Base-by-base conservation (phyloP, 768 basidiomycete genomes). In the Sarcodon sp. region DNA sequence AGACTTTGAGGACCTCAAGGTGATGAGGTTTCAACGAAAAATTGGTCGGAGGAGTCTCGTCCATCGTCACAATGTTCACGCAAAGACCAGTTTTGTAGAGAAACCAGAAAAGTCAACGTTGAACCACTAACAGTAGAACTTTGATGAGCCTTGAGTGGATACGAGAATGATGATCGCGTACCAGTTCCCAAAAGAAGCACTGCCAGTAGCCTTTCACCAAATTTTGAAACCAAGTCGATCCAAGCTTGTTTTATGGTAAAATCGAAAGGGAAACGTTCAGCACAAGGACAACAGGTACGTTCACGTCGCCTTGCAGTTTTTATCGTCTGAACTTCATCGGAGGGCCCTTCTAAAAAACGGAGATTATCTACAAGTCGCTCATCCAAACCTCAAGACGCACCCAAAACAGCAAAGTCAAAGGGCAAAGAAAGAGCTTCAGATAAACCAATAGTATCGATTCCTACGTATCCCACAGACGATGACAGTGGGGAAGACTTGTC, bases 21-120 rank as follows among this genome's bases (percentile, higher is more conserved):
- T 91, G 88, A 55, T 90, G 87, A 1, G 87, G 85, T 47, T 79
- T 71, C 31, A 90, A 69, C 48, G 78, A 69, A 62, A 86, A 81
- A 46, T 78, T 74, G 6, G 74, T 72, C 1, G 81, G 79, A 7
- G 80, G 77, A 16, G 70, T 67, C 33, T 75, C 73, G 63, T 71
- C 70, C 63, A 72, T 55, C 36, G 56, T 57, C 44, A 48, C 47
- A 35, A 44, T 35, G 44, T 45, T 45, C 43, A 35, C 36, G 27
- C 21, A 27, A 27, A 27, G 21, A 27, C 21, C 21, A 27, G 21
- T 4, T 27, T n/a, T 44, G 47, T 11, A 21, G 50, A 47, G 18
- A 5, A 32, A 5, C 36, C 21, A 44, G 39, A 16, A 35, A 44
- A 21, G 33, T n/a, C 16, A 45, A 43, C 39, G 52, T 47, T 7